Evolutionary conservation across 2,329 filamentous ascomycete species (phyloP).

Genomic region (Tolypocladium endophyticum): DNA sequence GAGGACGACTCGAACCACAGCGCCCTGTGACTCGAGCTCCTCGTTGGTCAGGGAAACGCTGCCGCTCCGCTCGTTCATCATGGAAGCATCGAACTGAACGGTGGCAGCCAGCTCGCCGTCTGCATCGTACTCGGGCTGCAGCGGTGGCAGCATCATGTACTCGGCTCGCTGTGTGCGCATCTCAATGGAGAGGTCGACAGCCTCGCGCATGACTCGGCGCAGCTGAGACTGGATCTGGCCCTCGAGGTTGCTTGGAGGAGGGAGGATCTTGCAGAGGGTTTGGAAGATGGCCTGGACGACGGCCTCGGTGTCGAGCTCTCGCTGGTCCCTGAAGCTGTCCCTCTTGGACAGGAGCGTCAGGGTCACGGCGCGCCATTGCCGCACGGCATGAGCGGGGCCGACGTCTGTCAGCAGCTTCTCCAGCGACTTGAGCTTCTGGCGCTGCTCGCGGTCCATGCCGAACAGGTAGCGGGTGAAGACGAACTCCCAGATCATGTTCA

Average conservation of each 20-base stretch:
- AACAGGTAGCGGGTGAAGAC: constrained; percentile 97
- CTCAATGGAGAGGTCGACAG: constrained; percentile 84
- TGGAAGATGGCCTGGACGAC: constrained; percentile 81
- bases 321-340: constrained; percentile 69
- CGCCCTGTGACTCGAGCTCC: constrained; percentile 64
- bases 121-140: constrained; percentile 89
- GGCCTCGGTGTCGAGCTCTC: constrained; percentile 83
- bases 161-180: constrained; percentile 96
- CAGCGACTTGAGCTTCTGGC: constrained; percentile 91
- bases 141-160: constrained; percentile 95
- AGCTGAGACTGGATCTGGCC: constrained; percentile 74
- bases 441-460: constrained; percentile 95
- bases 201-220: constrained; percentile 76
- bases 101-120: constrained; percentile 83
- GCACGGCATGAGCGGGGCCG: constrained; percentile 78
- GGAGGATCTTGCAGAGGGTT: constrained; percentile 73
- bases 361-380: constrained; percentile 94
- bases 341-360: constrained; percentile 78
- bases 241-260: constrained; percentile 74
- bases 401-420: constrained; percentile 88
- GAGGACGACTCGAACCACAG: constrained; percentile 81
- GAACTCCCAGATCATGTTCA: constrained; percentile 99
- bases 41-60: constrained; percentile 52
- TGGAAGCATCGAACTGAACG: constrained; percentile 80
- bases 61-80: constrained; percentile 89